These are phyloP conservation scores for Yamadazyma jaroonii DNA, from an alignment of 1,139 yeast species.

Conservation along the genomic window DNA sequence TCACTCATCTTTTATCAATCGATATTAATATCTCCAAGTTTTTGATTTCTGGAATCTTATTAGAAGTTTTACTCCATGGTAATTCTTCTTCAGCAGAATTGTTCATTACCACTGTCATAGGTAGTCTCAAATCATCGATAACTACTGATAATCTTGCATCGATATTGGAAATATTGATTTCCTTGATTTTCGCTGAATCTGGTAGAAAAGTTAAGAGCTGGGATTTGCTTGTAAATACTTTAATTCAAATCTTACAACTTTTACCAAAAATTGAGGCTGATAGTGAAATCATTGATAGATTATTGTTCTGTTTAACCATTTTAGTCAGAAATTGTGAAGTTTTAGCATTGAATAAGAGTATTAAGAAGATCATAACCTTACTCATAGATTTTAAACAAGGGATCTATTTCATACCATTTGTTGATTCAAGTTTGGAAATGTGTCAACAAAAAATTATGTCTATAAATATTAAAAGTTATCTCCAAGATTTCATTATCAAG, in stretches of 20 bases:
- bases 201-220: slow-evolving; percentile 59
- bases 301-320: slow-evolving; percentile 34
- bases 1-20: slow-evolving; percentile 41
- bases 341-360: slow-evolving; percentile 46
- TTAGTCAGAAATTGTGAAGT: slow-evolving; percentile 60
- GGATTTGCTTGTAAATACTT: slow-evolving; percentile 23
- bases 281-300: slow-evolving; percentile 23
- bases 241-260: slow-evolving; percentile 6
- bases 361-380: slow-evolving; percentile 40
- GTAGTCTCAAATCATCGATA: slow-evolving; percentile 15
- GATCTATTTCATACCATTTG: slow-evolving; percentile 45
- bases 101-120: slow-evolving; percentile 38
- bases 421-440: slow-evolving; percentile 43
- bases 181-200: slow-evolving; percentile 62
- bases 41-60: slow-evolving; percentile 54
- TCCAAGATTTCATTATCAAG: slow-evolving; percentile 50
- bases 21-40: slow-evolving; percentile 21
- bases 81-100: slow-evolving; percentile 50
- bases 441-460: slow-evolving; percentile 44
- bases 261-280: slow-evolving; percentile 16
- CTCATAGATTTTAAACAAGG: slow-evolving; percentile 30
- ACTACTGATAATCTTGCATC: neutral
- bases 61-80: slow-evolving; percentile 64
- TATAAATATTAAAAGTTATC: slow-evolving; percentile 42
- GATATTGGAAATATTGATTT: slow-evolving; percentile 30